Percentiles rank a stretch among this genome's conserved stretches.
These are phyloP conservation scores for Solanum tarijense DNA, from an alignment of 257 asterid species.

Conservation along the genomic window DNA sequence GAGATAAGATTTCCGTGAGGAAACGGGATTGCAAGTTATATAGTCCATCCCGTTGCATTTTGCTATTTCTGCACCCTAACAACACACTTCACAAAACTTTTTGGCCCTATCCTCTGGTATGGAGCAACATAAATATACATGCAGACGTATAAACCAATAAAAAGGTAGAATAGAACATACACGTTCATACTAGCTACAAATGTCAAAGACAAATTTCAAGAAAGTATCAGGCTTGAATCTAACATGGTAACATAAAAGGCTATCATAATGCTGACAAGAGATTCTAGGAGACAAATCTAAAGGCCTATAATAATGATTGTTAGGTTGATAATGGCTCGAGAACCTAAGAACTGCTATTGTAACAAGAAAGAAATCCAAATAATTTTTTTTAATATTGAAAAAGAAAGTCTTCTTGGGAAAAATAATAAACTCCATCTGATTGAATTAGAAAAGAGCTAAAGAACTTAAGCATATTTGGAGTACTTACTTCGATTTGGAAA, in stretches of 20 bases:
- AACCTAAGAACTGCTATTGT: not conserved
- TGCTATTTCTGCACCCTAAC: not conserved
- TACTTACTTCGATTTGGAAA: slow-evolving; percentile 56
- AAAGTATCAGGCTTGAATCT: not conserved
- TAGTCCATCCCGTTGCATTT: not conserved
- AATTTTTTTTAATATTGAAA: not conserved
- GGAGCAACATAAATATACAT: not conserved
- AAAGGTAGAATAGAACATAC: not conserved
- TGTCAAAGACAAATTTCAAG: not conserved
- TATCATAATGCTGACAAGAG: not conserved
- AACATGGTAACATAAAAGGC: not conserved
- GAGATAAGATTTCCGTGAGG: not conserved
- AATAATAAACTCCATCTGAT: not conserved
- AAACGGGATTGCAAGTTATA: not conserved
- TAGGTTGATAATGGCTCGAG: not conserved
- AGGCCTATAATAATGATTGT: not conserved
- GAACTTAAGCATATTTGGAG: not conserved
- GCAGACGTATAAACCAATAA: not conserved
- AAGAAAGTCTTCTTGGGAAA: not conserved
- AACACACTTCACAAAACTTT: not conserved
- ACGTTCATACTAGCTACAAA: not conserved
- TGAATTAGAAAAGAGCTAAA: not conserved
- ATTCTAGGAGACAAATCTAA: not conserved
- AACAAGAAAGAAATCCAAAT: not conserved
- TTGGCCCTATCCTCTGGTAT: not conserved